Evolutionary conservation across 306 rosid species (phyloP).

Genomic region (Coriaria nepalensis): DNA sequence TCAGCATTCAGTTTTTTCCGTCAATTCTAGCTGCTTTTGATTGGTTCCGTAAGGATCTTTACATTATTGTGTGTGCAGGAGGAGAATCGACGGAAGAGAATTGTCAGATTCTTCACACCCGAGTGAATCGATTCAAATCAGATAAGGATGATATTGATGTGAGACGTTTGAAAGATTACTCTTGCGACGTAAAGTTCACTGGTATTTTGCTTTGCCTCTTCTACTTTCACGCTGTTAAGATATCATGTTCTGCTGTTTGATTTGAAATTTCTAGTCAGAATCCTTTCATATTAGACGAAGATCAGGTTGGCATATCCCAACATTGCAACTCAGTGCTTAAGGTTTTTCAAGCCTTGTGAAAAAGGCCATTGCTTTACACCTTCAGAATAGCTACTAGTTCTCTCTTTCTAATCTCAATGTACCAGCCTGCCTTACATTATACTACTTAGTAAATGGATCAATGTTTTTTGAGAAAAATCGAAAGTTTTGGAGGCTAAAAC

Average conservation of each 20-base stretch:
- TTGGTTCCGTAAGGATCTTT: conserved; percentile 2
- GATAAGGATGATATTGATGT: conserved; percentile 53
- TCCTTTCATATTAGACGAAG: too few species aligned
- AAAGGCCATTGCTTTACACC: too few species aligned
- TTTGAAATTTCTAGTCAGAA: too few species aligned
- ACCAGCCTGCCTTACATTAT: too few species aligned
- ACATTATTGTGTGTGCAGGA: conserved; percentile 32
- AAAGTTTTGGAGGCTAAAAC: too few species aligned
- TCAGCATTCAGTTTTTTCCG: conserved; percentile 1
- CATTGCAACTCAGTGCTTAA: too few species aligned
- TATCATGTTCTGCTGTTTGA: neutral
- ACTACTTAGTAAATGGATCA: too few species aligned
- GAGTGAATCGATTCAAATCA: conserved; percentile 82
- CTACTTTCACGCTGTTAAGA: neutral
- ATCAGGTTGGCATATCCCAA: too few species aligned
- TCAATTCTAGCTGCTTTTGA: conserved; percentile 1
- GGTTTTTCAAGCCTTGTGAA: too few species aligned
- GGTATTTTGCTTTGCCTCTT: conserved; percentile 25
- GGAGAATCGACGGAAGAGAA: conserved; percentile 75
- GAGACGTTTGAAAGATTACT: conserved; percentile 36
- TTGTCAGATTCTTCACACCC: conserved; percentile 90
- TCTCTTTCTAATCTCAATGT: too few species aligned
- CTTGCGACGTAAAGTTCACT: conserved; percentile 56
- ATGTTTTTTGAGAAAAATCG: too few species aligned
- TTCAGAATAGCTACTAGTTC: too few species aligned